Percentiles rank a stretch among this genome's conserved stretches.
Evolutionary conservation across 352 stramenopile species (phyloP).

Genomic region (Phytophthora cactorum): DNA sequence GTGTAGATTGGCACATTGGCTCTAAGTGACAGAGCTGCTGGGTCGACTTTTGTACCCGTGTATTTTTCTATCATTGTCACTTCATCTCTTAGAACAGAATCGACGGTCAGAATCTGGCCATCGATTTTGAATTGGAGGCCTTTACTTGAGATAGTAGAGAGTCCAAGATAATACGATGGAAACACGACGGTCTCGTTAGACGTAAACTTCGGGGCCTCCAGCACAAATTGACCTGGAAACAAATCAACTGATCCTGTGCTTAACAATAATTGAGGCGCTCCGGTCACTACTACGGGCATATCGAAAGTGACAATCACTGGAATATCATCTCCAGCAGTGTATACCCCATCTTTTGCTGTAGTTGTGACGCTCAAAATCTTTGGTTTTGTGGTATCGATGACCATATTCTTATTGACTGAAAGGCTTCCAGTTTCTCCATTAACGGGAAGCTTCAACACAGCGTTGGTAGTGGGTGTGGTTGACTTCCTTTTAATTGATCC

Average conservation of each 20-base stretch:
- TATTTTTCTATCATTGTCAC: slow-evolving; percentile 68
- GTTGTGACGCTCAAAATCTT: slow-evolving; percentile 52
- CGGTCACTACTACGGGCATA: slow-evolving; percentile 62
- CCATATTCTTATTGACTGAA: slow-evolving; percentile 72
- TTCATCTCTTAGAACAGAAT: slow-evolving; percentile 45
- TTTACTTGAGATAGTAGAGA: slow-evolving; percentile 43
- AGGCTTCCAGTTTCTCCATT: slow-evolving; percentile 69
- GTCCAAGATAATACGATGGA: slow-evolving; percentile 49
- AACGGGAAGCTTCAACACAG: slow-evolving; percentile 51
- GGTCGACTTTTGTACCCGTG: slow-evolving; percentile 45
- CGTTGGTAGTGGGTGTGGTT: slow-evolving; percentile 55
- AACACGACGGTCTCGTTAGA: slow-evolving; percentile 57
- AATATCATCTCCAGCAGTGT: slow-evolving; percentile 71
- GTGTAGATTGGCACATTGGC: slow-evolving; percentile 47
- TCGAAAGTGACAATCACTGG: slow-evolving; percentile 66
- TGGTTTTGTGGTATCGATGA: slow-evolving; percentile 71
- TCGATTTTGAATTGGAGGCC: slow-evolving; percentile 68
- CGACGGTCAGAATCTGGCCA: slow-evolving; percentile 56
- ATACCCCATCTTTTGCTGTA: slow-evolving; percentile 39
- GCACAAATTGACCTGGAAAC: slow-evolving; percentile 57
- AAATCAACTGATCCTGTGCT: slow-evolving; percentile 60
- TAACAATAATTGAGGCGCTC: slow-evolving; percentile 49
- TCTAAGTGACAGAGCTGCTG: slow-evolving; percentile 26
- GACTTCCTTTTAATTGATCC: slow-evolving; percentile 63
- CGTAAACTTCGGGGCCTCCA: slow-evolving; percentile 36